These are phyloP conservation scores for Phytophthora agathidicida DNA, from an alignment of 352 stramenopile genomes.

Conservation along the genomic window DNA sequence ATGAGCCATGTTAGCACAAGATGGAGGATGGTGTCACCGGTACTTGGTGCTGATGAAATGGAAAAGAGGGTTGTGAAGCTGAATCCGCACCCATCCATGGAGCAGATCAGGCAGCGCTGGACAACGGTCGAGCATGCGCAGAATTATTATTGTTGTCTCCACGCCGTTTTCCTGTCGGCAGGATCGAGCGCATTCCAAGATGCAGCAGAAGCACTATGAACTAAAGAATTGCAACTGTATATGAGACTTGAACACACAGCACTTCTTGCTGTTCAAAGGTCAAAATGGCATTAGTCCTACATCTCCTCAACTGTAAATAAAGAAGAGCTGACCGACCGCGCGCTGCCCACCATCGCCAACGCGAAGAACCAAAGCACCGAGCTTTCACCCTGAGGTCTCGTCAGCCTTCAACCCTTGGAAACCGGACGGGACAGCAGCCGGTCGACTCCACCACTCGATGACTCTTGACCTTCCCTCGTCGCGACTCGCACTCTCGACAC, in stretches of 20 bases:
- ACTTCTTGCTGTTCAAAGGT: constrained; percentile 19
- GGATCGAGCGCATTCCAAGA: too few relatives aligned
- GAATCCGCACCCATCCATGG: constrained; percentile 3
- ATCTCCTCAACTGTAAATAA: constrained; percentile 41
- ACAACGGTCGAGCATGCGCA: too few relatives aligned
- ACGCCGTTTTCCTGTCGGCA: too few relatives aligned
- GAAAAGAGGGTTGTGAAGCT: too few relatives aligned
- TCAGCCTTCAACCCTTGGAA: constrained; percentile 27
- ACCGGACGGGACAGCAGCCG: constrained; percentile 23
- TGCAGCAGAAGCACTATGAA: not conserved
- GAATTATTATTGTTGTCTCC: too few relatives aligned
- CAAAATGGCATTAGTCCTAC: constrained; percentile 45
- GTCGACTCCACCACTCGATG: constrained; percentile 33
- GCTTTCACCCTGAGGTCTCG: constrained; percentile 15
- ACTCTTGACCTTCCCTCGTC: constrained; percentile 23
- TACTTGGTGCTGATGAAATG: too few relatives aligned
- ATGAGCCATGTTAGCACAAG: too few relatives aligned
- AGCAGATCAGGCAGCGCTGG: too few relatives aligned
- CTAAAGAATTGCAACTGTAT: constrained; percentile 20
- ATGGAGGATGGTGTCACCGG: too few relatives aligned
- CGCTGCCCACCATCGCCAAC: constrained; percentile 9
- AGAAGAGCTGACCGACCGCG: constrained; percentile 20
- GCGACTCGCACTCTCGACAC: constrained; percentile 3
- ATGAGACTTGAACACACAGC: constrained; percentile 29
- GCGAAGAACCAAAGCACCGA: constrained; percentile 36